Evolutionary conservation across 495 filamentous ascomycete genomes (phyloP).

Genomic region (Penicillium samsonianum): DNA sequence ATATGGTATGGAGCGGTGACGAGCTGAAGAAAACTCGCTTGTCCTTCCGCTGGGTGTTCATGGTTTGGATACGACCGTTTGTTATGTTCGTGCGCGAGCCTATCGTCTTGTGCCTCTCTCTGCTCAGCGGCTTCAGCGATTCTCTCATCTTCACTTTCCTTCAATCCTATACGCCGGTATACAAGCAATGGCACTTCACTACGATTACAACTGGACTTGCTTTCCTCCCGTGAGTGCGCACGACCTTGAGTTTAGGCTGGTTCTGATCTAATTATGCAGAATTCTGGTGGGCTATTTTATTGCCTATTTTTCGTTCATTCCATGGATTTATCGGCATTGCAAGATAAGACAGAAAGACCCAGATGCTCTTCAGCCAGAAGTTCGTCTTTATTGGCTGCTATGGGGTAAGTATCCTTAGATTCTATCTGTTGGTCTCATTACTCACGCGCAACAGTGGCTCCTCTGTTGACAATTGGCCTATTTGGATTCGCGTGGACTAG

Average conservation of each 20-base stretch:
- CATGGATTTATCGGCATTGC: slow-evolving; percentile 59
- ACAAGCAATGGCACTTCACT: slow-evolving; percentile 63
- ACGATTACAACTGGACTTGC: slow-evolving; percentile 57
- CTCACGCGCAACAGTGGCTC: slow-evolving; percentile 46
- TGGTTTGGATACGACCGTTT: slow-evolving; percentile 72
- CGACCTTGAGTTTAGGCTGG: not conserved
- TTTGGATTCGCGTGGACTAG: slow-evolving; percentile 70
- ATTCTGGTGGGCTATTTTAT: slow-evolving; percentile 68
- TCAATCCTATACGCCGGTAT: slow-evolving; percentile 66
- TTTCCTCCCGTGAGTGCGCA: slow-evolving; percentile 52
- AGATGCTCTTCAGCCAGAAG: slow-evolving; percentile 55
- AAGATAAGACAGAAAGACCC: slow-evolving; percentile 46
- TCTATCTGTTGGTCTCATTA: not conserved
- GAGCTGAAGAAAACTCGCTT: slow-evolving; percentile 56
- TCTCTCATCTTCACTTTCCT: slow-evolving; percentile 83
- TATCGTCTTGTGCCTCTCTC: slow-evolving; percentile 69
- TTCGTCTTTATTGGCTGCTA: slow-evolving; percentile 58
- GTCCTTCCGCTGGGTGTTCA: slow-evolving; percentile 54
- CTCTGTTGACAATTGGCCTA: slow-evolving; percentile 65
- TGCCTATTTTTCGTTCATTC: slow-evolving; percentile 65
- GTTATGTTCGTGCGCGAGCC: slow-evolving; percentile 78
- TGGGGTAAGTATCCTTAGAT: slow-evolving; percentile 25
- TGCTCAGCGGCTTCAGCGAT: slow-evolving; percentile 75
- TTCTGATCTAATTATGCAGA: slow-evolving; percentile 8
- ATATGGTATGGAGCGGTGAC: slow-evolving; percentile 63